Evolutionary conservation across 2,329 filamentous ascomycete genomes (phyloP).

Genomic region (Coleophoma crateriformis): DNA sequence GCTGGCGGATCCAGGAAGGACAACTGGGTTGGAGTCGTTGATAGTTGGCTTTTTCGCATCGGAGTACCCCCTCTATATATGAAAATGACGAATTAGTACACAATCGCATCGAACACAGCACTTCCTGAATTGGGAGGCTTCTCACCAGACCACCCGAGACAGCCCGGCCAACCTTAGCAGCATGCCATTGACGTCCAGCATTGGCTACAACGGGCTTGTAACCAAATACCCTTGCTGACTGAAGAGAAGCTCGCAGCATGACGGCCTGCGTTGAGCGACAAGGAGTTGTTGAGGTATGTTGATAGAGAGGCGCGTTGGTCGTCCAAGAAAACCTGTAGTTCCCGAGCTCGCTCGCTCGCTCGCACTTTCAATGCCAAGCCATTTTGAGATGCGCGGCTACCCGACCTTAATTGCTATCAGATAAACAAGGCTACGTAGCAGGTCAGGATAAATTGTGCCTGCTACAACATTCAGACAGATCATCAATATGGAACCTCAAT

Average conservation of each 20-base stretch:
- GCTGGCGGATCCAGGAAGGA: slow-evolving; percentile 43
- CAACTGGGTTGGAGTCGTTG: slow-evolving; percentile 40
- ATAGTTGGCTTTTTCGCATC: slow-evolving; percentile 45
- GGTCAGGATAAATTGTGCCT: not conserved
- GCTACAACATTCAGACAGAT: not conserved
- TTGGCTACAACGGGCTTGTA: slow-evolving; percentile 46
- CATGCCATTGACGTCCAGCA: slow-evolving; percentile 54
- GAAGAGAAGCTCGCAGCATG: slow-evolving; percentile 67
- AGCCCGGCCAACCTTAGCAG: slow-evolving; percentile 32
- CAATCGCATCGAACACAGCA: slow-evolving; percentile 3
- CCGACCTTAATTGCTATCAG: not conserved
- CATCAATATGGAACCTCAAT: not conserved
- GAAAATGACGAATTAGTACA: slow-evolving; percentile 13
- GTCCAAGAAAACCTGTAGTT: slow-evolving; percentile 6
- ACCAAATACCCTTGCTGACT: slow-evolving; percentile 55
- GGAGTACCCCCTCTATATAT: slow-evolving; percentile 49
- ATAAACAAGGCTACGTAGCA: slow-evolving; percentile 9
- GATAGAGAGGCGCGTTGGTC: slow-evolving; percentile 12
- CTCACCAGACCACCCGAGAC: slow-evolving; percentile 29
- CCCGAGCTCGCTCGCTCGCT: slow-evolving; percentile 5
- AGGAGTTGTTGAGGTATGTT: slow-evolving; percentile 15
- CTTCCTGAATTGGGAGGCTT: slow-evolving; percentile 7
- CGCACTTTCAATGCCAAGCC: slow-evolving; percentile 9
- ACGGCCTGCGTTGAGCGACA: slow-evolving; percentile 37
- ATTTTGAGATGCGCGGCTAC: slow-evolving; percentile 6